Evolutionary conservation across 2,329 filamentous ascomycete genomes (phyloP), one percentile per base, ranked within the genome.

Genomic region (Botrytis sinoallii): DNA sequence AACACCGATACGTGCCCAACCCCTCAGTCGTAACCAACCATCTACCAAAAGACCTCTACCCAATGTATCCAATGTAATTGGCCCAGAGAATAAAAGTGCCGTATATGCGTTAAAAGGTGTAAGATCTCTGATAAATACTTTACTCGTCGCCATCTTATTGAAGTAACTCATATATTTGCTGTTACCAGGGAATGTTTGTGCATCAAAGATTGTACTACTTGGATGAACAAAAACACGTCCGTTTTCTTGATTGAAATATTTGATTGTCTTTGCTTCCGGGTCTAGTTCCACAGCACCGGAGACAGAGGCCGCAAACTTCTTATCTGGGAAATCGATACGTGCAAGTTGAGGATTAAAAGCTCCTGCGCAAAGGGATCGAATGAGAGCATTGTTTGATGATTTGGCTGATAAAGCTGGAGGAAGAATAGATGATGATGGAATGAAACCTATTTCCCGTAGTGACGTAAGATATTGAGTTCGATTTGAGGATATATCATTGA

Each of bases 1-100:
- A 20, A 98, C 95, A 44, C 95, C 96, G 76, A 99, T 96, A 65
- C 96, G 89, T 1, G 96, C 95, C 96, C 96, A 99, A 0, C 96
- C 96, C 38, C 94, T 88, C 46, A 99, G 84, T 52, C 88, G 82
- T 48, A 98, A 85, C 96, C 95, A 98, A 70, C 93, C 94, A 83
- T 98, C 96, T 5, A 99, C 93, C 4, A 98, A 85, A 29, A 99
- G 84, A 0, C 96, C 96, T 35, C 95, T 87, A 9, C 95, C 95
- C 61, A 94, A 85, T 0, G 94, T 97, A 83, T 98, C 96, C 4
- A 98, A 89, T 74, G 90, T 89, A 69, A 98, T 94, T 2, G 89
- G 86, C 0, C 96, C 96, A 1, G 91, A 92, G 83, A 99, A 98
- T 74, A 99, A 87, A 40, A 99, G 88, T 48, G 98, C 85, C 0